These are phyloP conservation scores for Filosporella fistucella DNA, from an alignment of 495 filamentous ascomycete species.

Conservation along the genomic window DNA sequence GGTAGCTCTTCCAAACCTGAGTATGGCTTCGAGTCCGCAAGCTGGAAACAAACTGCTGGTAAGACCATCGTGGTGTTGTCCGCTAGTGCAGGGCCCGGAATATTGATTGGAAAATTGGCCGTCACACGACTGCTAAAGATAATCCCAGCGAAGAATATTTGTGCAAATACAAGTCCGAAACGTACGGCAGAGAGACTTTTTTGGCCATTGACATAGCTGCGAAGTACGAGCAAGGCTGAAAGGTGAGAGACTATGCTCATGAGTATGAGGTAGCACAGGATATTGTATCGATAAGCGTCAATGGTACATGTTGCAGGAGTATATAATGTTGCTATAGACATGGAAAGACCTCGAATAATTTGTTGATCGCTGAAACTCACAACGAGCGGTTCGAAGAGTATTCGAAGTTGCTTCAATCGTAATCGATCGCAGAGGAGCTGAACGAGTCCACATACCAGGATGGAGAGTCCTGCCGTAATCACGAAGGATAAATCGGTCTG, in stretches of 20 bases:
- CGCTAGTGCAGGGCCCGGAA: neutral
- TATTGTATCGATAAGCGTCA: constrained; percentile 7
- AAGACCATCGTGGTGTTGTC: constrained; percentile 1
- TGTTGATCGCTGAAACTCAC: constrained; percentile 10
- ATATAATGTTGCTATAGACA: constrained; percentile 3
- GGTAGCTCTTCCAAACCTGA: neutral
- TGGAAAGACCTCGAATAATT: constrained; percentile 1
- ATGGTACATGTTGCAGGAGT: constrained; percentile 2
- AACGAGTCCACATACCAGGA: neutral
- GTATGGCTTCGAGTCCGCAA: neutral
- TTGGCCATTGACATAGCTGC: constrained; percentile 6
- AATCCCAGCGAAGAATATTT: constrained; percentile 5
- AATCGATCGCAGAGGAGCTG: constrained; percentile 6
- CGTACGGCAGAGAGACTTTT: neutral
- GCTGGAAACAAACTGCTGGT: constrained; percentile 3
- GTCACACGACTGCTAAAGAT: neutral
- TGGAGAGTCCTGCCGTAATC: constrained; percentile 2
- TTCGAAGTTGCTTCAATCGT: neutral
- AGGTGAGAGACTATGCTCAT: constrained; percentile 10
- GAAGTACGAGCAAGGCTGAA: constrained; percentile 1
- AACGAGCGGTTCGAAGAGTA: constrained; percentile 5
- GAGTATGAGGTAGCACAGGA: constrained; percentile 10
- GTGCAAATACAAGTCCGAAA: constrained; percentile 1
- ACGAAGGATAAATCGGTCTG: constrained; percentile 10
- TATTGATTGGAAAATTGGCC: neutral